Evolutionary conservation across 805 yeast species (phyloP), one percentile per base, ranked within the genome.

Genomic region (Ogataea salicorniae): DNA sequence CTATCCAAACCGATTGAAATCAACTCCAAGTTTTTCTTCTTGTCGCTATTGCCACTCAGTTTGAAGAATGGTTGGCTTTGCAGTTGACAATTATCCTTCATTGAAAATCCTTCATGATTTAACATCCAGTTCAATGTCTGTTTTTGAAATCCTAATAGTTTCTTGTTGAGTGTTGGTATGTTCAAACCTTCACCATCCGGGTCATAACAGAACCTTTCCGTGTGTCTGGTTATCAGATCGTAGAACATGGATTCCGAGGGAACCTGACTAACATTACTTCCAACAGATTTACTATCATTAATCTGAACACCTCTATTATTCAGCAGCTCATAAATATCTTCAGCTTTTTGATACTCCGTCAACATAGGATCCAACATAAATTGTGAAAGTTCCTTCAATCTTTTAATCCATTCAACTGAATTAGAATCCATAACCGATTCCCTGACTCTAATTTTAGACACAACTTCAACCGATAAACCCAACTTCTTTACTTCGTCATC

Each of bases 101-200:
- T 20, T 15, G 14, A 14, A 11, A 71, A 72, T 38, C 77, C 72
- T 58, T 83, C 89, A 49, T 69, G 72, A 0, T 63, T 51, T 5
- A 83, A 62, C 57, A 82, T 63, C 89, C 89, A 83, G 16, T 67
- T 61, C 1, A 83, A 71, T 2, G 85, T 73, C 39, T 71, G 74
- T 5, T 68, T 69, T 59, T 83, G 89, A 50, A 81, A 83, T 2
- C 61, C 60, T 29, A 65, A 38, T 31, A 65, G 46, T 2, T 51
- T 46, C 43, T 65, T 65, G 2, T 55, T 37, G 5, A 64, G 43
- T 2, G 42, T 43, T 4, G 59, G 58, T 1, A 63, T 34, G 2
- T 39, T 39, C 1, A 60, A 34, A 2, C 43, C 42, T 26, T 45
- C 39, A 7, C 38, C 26, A 6, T 48, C 29, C 7, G 41, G 31